Conservation (phyloP, 176 grass and related monocot species). For the Zoysia japonica region DNA sequence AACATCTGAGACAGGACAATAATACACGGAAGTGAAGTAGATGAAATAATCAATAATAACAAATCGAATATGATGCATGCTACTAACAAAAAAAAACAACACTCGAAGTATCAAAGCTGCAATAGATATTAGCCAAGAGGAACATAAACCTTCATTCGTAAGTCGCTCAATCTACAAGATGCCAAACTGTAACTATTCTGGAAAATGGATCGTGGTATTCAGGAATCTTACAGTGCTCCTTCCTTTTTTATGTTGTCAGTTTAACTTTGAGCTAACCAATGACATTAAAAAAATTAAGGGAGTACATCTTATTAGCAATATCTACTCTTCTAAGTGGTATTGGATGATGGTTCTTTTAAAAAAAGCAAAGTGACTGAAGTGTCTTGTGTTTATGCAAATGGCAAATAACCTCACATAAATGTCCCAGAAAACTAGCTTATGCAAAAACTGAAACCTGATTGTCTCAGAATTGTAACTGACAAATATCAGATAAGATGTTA, state of each 20-base stretch:
- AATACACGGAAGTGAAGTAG: not conserved
- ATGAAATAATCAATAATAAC: not conserved
- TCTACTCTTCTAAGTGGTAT: not conserved
- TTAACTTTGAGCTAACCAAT: too few species aligned
- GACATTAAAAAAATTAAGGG: too few species aligned
- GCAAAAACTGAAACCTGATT: not conserved
- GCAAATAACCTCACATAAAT: not conserved
- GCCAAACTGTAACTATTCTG: not conserved
- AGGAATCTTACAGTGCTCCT: not conserved
- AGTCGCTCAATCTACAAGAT: not conserved
- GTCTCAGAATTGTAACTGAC: not conserved
- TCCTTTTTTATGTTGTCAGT: not conserved
- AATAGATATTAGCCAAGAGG: too few species aligned
- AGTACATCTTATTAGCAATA: too few species aligned
- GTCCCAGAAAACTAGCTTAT: not conserved
- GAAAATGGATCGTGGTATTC: not conserved
- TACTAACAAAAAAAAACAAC: not conserved
- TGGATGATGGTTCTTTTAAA: not conserved
- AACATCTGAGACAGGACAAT: conserved; percentile 74
- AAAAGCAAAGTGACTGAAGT: not conserved
- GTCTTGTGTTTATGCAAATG: not conserved
- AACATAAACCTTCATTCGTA: not conserved
- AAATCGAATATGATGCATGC: conserved; percentile 4
- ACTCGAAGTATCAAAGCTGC: too few species aligned
- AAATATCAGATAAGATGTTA: not conserved